Conservation (phyloP, 129 eudicot species). For the sunflower (Helianthus annuus) region HanXRQr2.0-SUNRISE NC_035434.2:171097509-171098008, state of each 20-base stretch:
- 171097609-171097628: constrained; percentile 12
- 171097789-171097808: background rate
- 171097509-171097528: too few relatives aligned
- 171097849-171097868: background rate
- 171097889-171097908: background rate
- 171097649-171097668: constrained; percentile 1
- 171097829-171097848: too few relatives aligned
- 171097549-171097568: background rate
- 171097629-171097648: background rate
- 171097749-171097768: background rate
- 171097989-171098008: background rate
- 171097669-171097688: constrained; percentile 20
- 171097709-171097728: constrained; percentile 21
- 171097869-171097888: background rate
- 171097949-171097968: background rate
- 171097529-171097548: too few relatives aligned
- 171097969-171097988: background rate
- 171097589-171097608: background rate
- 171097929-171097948: background rate
- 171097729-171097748: background rate
- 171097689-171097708: background rate
- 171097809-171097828: constrained; percentile 3
- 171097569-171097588: constrained; percentile 17
- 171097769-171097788: background rate
- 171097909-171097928: constrained; percentile 9